phyloP scores from a whole-genome alignment of 2,329 filamentous ascomycete species.

The Xylaria sp. region DNA sequence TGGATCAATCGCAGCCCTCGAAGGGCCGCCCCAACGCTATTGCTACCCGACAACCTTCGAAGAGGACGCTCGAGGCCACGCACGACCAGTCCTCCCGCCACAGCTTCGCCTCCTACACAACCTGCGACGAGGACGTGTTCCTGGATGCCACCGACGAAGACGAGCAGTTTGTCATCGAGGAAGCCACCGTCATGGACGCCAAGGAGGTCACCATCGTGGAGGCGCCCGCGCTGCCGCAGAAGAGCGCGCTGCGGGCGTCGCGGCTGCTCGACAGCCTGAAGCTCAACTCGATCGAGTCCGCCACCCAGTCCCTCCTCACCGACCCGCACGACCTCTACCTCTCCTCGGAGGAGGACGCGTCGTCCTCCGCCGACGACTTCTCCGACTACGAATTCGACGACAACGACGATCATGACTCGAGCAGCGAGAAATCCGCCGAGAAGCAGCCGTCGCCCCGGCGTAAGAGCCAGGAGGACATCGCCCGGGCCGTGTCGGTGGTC shows the following conservation, averaged over 20 bases:
- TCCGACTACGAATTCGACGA: slow-evolving; percentile 62
- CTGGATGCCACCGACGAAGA: slow-evolving; percentile 34
- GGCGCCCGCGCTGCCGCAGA: slow-evolving; percentile 52
- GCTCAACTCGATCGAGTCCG: slow-evolving; percentile 38
- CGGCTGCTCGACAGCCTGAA: slow-evolving; percentile 47
- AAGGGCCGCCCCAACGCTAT: slow-evolving; percentile 6
- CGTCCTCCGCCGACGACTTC: slow-evolving; percentile 62
- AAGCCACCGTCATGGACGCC: slow-evolving; percentile 33
- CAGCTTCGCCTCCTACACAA: slow-evolving; percentile 27
- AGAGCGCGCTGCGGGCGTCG: slow-evolving; percentile 53
- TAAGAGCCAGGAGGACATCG: slow-evolving; percentile 57
- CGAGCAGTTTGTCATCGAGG: slow-evolving; percentile 33
- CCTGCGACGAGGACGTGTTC: slow-evolving; percentile 29
- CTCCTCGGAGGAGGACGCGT: slow-evolving; percentile 67
- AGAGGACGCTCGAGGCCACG: slow-evolving; percentile 14
- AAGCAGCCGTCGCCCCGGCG: slow-evolving; percentile 35
- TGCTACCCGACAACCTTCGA: slow-evolving; percentile 9
- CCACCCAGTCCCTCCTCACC: slow-evolving; percentile 41
- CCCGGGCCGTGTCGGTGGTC: slow-evolving; percentile 61
- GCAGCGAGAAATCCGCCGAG: slow-evolving; percentile 42
- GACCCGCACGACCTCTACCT: slow-evolving; percentile 64
- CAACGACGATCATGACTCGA: slow-evolving; percentile 53
- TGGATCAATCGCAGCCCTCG: slow-evolving; percentile 17
- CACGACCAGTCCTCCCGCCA: slow-evolving; percentile 20
- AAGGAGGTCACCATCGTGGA: slow-evolving; percentile 33